These are phyloP conservation scores for Bacidia rubella DNA, from an alignment of 495 filamentous ascomycete genomes.

Conservation along the genomic window DNA sequence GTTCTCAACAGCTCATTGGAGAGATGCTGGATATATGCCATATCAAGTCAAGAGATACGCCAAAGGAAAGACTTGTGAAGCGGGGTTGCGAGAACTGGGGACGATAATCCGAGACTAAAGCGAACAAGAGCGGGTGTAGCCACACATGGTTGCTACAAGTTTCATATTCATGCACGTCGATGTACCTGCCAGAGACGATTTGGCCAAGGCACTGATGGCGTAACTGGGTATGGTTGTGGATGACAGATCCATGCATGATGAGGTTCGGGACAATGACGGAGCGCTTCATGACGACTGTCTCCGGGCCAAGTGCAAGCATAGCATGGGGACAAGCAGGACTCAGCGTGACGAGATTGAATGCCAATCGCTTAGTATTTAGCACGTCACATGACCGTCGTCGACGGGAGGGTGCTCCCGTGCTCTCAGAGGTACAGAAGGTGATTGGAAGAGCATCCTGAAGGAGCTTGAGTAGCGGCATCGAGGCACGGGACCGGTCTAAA, in stretches of 20 bases:
- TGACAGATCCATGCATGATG: not conserved
- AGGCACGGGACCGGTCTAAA: conserved; percentile 7
- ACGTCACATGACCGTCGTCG: conserved; percentile 21
- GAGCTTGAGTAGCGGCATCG: conserved; percentile 1
- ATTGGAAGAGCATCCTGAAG: conserved; percentile 2
- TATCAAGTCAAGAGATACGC: conserved; percentile 2
- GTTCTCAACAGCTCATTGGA: conserved; percentile 48
- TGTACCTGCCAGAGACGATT: conserved; percentile 15
- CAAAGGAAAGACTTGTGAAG: not conserved
- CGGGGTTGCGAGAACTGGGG: not conserved
- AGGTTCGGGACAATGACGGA: not conserved
- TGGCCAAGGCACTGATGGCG: conserved; percentile 16
- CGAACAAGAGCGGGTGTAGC: not conserved
- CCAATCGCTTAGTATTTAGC: conserved; percentile 7
- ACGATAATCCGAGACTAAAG: not conserved
- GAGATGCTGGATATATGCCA: conserved; percentile 33
- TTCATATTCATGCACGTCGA: not conserved
- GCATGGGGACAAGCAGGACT: not conserved
- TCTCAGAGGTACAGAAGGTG: conserved; percentile 5
- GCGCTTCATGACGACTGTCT: conserved; percentile 4
- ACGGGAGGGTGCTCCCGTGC: conserved; percentile 17
- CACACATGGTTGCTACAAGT: not conserved
- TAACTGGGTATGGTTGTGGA: not conserved
- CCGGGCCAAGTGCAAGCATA: not conserved
- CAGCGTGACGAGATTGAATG: not conserved